Evolutionary conservation across 805 yeast species (phyloP), one percentile per base, ranked within the genome.

Genomic region (Candida wancherniae): DNA sequence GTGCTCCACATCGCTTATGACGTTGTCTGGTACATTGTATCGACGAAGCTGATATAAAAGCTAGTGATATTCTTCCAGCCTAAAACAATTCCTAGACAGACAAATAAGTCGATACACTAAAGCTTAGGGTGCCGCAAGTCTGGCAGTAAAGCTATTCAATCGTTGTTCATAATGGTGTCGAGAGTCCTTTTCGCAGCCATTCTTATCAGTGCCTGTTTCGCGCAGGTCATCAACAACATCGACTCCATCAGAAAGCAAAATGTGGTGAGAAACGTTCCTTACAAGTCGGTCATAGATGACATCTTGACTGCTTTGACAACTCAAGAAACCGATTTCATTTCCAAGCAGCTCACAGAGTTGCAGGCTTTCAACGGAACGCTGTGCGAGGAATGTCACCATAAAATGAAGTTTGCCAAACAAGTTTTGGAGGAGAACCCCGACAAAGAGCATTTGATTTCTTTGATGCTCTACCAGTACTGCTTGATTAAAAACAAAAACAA

Each of bases 341-440:
- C 42, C 22, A 33, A 36, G 22, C 57, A 59, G 34, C 44, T 60
- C 34, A 45, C 34, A 16, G 40, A 51, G 24, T 56, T 63, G 47
- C 46, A 47, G 17, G 34, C 33, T 13, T 52, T 40, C 45, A 57
- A 58, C 33, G 65, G 65, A 10, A 42, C 63, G 12, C 41, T 40
- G 27, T 63, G 69, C 37, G 57, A 55, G 29, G 36, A 50, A 21
- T 63, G 69, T 45, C 63, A 63, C 42, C 34, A 58, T 46, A 58
- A 50, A 39, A 42, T 63, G 29, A 51, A 39, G 31, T 61, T 49
- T 36, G 61, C 60, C 17, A 44, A 51, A 28, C 22, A 30, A 5
- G 48, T 61, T 28, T 22, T 60, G 14, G 42, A 51, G 6, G 38
- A 48, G 14, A 38, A 52, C 18, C 65, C 67, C 3, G 54, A 53